Evolutionary conservation across 2,329 filamentous ascomycete species (phyloP), one percentile per base, ranked within the genome.

Genomic region (Arthrobotrys pseudoclavata): DNA sequence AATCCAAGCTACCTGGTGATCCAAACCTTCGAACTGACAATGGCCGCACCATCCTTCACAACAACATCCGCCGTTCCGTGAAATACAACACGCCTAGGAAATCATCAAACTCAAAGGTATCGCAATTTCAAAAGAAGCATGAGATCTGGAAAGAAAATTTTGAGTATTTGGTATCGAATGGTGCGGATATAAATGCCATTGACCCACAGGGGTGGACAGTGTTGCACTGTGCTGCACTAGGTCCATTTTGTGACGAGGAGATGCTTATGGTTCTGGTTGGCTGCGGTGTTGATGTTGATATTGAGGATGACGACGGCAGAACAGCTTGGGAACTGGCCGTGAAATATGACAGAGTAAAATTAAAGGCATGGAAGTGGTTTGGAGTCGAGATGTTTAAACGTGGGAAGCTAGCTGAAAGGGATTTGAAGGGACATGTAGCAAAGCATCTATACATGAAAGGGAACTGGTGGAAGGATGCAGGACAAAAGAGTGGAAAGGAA

Each of bases 21-120:
- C 50, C 53, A 5, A 76, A 76, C 26, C 53, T 76, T 48, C 50
- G 34, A 22, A 66, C 72, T 1, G 72, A 76, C 42, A 67, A 70
- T 20, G 72, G 72, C 2, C 57, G 72, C 1, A 76, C 60, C 0
- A 76, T 76, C 1, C 50, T 76, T 5, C 72, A 76, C 13, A 76
- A 70, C 26, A 76, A 70, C 24, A 61, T 76, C 20, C 72, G 72
- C 15, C 66, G 72, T 5, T 76, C 72, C 5, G 72, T 76, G 10
- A 76, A 66, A 34, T 76, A 57, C 24, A 76, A 76, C 31, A 76
- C 64, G 1, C 72, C 72, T 3, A 67, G 72, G 12, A 76, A 76
- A 24, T 76, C 72, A 12, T 64, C 60, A 12, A 76, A 76, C 24
- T 70, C 66, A 3, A 76, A 70, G 42, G 72, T 76, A 1, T 69